These are phyloP conservation scores for Cryphonectria nitschkei DNA, from an alignment of 2,329 filamentous ascomycete genomes.

Conservation along the genomic window DNA sequence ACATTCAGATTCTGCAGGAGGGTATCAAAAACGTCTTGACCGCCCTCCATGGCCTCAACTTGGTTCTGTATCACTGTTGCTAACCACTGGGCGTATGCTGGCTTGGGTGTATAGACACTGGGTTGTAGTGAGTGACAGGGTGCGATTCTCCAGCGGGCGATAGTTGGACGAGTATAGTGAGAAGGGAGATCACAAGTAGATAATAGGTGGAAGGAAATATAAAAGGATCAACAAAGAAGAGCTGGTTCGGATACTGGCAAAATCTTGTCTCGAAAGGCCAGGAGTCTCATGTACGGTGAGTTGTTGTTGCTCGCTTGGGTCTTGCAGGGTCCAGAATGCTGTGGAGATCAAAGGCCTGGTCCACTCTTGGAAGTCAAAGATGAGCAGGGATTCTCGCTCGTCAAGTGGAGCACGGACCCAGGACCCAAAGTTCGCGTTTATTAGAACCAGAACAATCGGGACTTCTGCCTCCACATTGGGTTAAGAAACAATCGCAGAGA, in stretches of 20 bases:
- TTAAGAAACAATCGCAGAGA: not conserved
- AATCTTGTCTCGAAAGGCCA: slow-evolving; percentile 5
- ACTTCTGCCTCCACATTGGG: not conserved
- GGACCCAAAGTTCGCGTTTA: not conserved
- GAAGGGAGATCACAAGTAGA: not conserved
- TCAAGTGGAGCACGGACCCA: not conserved
- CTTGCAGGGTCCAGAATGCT: slow-evolving; percentile 12
- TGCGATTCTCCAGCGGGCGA: not conserved
- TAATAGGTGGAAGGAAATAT: not conserved
- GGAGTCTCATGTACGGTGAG: slow-evolving; percentile 17
- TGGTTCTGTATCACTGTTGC: not conserved
- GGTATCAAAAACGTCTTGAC: slow-evolving; percentile 19
- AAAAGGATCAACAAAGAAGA: not conserved
- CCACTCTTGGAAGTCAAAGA: not conserved
- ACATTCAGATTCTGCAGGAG: slow-evolving; percentile 26
- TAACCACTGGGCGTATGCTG: not conserved
- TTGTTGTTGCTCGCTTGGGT: slow-evolving; percentile 9
- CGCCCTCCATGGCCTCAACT: slow-evolving; percentile 22
- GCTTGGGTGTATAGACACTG: not conserved
- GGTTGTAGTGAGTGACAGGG: not conserved
- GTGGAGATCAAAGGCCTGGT: not conserved
- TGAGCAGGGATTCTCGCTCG: slow-evolving; percentile 5
- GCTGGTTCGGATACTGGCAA: not conserved
- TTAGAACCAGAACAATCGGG: not conserved
- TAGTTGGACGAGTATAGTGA: not conserved